Percentiles rank a stretch among this genome's conserved stretches.
Conservation (phyloP, 2,329 filamentous ascomycete genomes). For the Hymenotorrendiella dingleyae region DNA sequence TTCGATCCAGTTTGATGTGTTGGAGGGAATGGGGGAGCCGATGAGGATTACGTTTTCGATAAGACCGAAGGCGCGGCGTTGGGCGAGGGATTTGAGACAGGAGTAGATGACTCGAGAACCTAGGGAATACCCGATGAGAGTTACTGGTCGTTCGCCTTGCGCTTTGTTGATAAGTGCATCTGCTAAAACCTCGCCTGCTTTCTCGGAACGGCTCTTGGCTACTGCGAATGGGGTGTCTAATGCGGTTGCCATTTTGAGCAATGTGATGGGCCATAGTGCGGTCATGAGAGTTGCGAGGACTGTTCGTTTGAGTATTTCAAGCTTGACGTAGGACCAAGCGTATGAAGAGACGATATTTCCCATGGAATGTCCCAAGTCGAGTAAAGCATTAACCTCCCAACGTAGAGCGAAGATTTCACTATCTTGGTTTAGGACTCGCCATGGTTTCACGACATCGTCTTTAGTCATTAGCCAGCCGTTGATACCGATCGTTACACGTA, state of each 20-base stretch:
- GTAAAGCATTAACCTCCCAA: conserved; percentile 73
- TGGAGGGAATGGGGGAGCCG: conserved; percentile 71
- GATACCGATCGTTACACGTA: conserved; percentile 79
- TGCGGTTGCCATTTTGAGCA: conserved; percentile 45
- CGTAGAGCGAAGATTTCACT: conserved; percentile 79
- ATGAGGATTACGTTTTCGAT: conserved; percentile 68
- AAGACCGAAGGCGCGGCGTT: conserved; percentile 57
- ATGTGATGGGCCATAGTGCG: conserved; percentile 43
- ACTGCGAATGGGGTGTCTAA: conserved; percentile 59
- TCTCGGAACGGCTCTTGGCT: conserved; percentile 52
- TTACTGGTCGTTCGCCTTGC: conserved; percentile 59
- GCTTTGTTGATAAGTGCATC: conserved; percentile 71
- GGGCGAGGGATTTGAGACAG: conserved; percentile 54
- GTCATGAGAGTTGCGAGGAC: conserved; percentile 39
- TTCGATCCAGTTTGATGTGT: conserved; percentile 66
- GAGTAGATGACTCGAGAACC: conserved; percentile 58
- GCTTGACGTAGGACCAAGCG: conserved; percentile 55
- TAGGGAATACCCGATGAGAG: conserved; percentile 54
- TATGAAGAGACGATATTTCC: conserved; percentile 56
- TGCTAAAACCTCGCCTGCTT: conserved; percentile 55
- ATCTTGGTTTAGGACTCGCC: conserved; percentile 65
- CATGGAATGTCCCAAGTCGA: conserved; percentile 70
- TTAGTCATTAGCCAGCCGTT: conserved; percentile 78
- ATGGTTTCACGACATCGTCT: conserved; percentile 72
- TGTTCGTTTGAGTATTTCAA: conserved; percentile 54